A percentile compares a stretch with the other conserved stretches of the same genome.
phyloP scores from a whole-genome alignment of 768 basidiomycete genomes.

The Cystobasidium onofrii region DNA sequence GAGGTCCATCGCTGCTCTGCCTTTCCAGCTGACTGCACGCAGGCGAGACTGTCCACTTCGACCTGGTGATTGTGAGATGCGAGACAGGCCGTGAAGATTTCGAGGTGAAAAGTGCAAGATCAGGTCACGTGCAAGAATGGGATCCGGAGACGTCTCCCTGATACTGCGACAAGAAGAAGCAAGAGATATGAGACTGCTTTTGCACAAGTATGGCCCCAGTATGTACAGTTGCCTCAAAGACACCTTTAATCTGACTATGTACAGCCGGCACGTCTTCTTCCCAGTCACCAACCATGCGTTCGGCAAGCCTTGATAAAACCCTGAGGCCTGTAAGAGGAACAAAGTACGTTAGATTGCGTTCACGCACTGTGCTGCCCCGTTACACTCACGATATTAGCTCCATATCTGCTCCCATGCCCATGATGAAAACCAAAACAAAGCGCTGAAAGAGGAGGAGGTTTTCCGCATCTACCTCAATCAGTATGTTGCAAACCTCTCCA shows the following conservation, averaged over 20 bases:
- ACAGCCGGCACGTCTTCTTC: too few relatives aligned
- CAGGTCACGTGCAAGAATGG: neutral
- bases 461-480: slow-evolving; percentile 11
- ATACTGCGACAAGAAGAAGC: too few relatives aligned
- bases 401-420: slow-evolving; percentile 15
- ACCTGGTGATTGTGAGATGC: neutral
- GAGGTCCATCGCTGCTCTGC: slow-evolving; percentile 23
- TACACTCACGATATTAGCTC: slow-evolving; percentile 1
- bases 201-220: too few relatives aligned
- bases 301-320: too few relatives aligned
- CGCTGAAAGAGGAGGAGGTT: slow-evolving; percentile 21
- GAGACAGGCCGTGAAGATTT: neutral
- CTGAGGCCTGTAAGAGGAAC: too few relatives aligned
- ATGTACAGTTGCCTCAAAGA: too few relatives aligned
- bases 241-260: too few relatives aligned
- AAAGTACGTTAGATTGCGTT: neutral
- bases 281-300: too few relatives aligned
- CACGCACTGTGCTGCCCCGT: too few relatives aligned
- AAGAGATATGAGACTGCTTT: too few relatives aligned
- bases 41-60: neutral
- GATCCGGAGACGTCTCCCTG: too few relatives aligned
- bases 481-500: neutral
- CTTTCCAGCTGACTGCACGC: too few relatives aligned
- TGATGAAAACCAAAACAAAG: slow-evolving; percentile 13
- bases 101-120: neutral